Percentiles rank a stretch among this genome's conserved stretches.
Evolutionary conservation across 768 basidiomycete genomes (phyloP).

Genomic region (Tulasnella sp.): DNA sequence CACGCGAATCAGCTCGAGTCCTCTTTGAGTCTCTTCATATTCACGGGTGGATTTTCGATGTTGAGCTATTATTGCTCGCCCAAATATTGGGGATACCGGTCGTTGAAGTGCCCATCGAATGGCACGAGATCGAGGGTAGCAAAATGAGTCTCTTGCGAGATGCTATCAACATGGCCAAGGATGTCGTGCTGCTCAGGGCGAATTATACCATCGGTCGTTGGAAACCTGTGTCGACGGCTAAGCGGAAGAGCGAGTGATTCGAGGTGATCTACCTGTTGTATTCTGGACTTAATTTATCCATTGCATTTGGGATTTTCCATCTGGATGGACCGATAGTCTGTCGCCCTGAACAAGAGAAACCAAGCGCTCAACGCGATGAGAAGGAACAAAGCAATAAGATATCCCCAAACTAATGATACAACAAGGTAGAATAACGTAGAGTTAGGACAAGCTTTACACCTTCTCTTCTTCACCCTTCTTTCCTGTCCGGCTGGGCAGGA

Average conservation of each 20-base stretch:
- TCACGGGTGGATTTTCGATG: slow-evolving; percentile 92
- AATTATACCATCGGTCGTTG: slow-evolving; percentile 75
- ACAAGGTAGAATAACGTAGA: too few species aligned
- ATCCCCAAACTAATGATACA: too few species aligned
- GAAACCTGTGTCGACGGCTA: slow-evolving; percentile 25
- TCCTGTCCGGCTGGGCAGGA: slow-evolving; percentile 23
- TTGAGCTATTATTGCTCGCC: slow-evolving; percentile 79
- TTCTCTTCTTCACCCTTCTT: slow-evolving; percentile 12
- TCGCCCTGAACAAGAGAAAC: too few species aligned
- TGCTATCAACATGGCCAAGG: slow-evolving; percentile 78
- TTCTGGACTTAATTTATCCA: not conserved
- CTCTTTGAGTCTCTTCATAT: slow-evolving; percentile 84
- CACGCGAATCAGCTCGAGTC: slow-evolving; percentile 61
- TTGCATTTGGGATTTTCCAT: not conserved
- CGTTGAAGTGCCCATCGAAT: slow-evolving; percentile 74
- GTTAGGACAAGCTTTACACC: too few species aligned
- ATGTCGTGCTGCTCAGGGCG: slow-evolving; percentile 68
- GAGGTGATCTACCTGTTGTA: too few species aligned
- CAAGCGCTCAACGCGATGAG: not conserved
- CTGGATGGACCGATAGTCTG: not conserved
- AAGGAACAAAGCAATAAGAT: slow-evolving; percentile 2
- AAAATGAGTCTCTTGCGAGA: slow-evolving; percentile 80
- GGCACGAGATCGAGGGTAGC: slow-evolving; percentile 90
- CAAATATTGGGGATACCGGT: slow-evolving; percentile 68
- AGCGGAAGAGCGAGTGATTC: slow-evolving; percentile 2